Base-by-base conservation (phyloP, 164 flowering plant genomes). In the Berberis vulgaris region DNA sequence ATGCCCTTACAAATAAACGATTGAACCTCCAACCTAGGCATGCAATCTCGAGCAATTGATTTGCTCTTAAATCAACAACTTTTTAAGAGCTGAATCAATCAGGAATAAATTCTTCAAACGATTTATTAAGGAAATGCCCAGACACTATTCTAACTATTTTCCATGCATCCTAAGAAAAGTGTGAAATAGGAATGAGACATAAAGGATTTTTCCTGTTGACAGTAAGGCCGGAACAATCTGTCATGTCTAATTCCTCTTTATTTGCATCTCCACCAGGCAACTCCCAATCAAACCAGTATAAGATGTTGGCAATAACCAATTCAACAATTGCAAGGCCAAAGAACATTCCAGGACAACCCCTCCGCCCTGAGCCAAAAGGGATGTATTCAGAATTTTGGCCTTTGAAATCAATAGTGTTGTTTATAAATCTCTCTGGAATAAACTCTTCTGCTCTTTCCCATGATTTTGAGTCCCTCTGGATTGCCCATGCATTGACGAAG, bases 391-490 rank as follows among this genome's bases (percentile, higher is more conserved):
- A 26, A 26, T 26, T 26, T 26, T 26, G 26, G 26, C 26, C 26
- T 26, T 26, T 26, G 26, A 26, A 26, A 26, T 26, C 26, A 26
- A 26, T 26, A 26, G 26, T 26, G 26, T 26, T 26, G 26, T 26
- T 26, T 26, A 26, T 26, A 26, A 26, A 26, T 26, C 26, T 72
- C 56, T 75, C 71, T 0, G 76, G 76, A 12, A n/a, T 7, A 41
- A 69, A 69, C 69, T 72, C 63, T 2, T 69, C 61, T 26, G 75
- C 75, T 71, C 71, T 71, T 2, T 47, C 73, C 55, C 26, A 26
- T 26, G 26, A 26, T 26, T 26, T 26, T 26, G 26, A 26, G 26
- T 26, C 26, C 26, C 26, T 26, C 26, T 26, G 26, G 26, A 26
- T 26, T 26, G 26, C 26, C 26, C 26, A 26, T 26, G 26, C 26